phyloP scores from a whole-genome alignment of 768 basidiomycete species.

The Mycena kentingensis region DNA sequence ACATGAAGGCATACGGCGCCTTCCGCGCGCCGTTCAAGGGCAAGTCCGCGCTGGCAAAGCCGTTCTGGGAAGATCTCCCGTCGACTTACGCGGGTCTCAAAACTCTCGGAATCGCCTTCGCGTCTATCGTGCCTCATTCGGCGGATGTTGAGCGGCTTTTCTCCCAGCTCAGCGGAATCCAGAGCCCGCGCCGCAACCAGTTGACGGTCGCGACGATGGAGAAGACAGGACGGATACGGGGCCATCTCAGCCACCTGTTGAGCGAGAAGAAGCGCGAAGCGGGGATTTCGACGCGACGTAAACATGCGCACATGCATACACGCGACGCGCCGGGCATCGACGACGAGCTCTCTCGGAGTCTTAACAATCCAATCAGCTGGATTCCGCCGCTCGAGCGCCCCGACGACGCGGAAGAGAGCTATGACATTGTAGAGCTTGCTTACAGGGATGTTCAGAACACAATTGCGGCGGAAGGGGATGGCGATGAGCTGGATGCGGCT shows the following conservation, averaged over 20 bases:
- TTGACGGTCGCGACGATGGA: constrained; percentile 18
- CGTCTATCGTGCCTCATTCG: constrained; percentile 26
- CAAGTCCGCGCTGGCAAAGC: constrained; percentile 18
- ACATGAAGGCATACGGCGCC: constrained; percentile 29
- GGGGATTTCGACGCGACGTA: constrained; percentile 2
- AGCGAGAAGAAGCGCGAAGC: not conserved
- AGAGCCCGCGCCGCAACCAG: constrained; percentile 10
- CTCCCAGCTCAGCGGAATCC: constrained; percentile 24
- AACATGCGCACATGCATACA: constrained; percentile 26
- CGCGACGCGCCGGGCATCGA: constrained; percentile 11
- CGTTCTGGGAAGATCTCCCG: constrained; percentile 31
- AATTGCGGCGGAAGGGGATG: not conserved
- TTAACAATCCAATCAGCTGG: constrained; percentile 14
- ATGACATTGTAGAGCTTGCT: not conserved
- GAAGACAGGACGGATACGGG: constrained; percentile 17
- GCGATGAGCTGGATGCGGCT: not conserved
- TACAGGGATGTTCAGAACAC: not conserved
- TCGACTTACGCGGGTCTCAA: constrained; percentile 15
- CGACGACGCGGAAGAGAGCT: not conserved
- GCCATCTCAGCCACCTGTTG: constrained; percentile 5
- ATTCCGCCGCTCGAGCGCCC: constrained; percentile 10
- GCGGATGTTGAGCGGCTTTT: constrained; percentile 28
- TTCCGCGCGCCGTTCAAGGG: constrained; percentile 28
- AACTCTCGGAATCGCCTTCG: constrained; percentile 15
- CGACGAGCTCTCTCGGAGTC: constrained; percentile 7